Evolutionary conservation across 139 green algal genomes (phyloP).

Genomic region (Asterochloris erici): DNA sequence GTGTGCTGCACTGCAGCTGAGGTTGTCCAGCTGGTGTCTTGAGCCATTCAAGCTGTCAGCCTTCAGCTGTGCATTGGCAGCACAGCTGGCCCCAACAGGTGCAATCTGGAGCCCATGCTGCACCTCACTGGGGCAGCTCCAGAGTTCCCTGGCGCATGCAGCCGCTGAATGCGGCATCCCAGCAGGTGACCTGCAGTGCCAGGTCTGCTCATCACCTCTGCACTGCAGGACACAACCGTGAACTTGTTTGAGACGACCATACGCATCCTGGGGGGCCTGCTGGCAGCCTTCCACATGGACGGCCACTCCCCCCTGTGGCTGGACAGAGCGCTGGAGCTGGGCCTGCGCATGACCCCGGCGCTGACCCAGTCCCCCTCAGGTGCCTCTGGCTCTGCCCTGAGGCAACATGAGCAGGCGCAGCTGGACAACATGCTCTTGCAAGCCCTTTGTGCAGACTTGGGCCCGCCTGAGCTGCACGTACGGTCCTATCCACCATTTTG

Average conservation of each 20-base stretch:
- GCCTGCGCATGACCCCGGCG: slow-evolving; percentile 35
- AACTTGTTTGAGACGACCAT: slow-evolving; percentile 96
- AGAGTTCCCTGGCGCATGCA: slow-evolving; percentile 28
- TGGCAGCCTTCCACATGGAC: slow-evolving; percentile 62
- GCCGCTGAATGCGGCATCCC: background rate
- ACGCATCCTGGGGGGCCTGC: slow-evolving; percentile 83
- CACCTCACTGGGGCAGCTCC: slow-evolving; percentile 28
- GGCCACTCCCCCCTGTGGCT: too few species aligned
- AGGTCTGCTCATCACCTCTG: background rate
- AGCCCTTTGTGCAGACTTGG: too few species aligned
- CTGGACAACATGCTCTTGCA: too few species aligned
- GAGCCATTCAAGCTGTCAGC: too few species aligned
- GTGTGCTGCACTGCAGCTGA: too few species aligned
- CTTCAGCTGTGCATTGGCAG: too few species aligned
- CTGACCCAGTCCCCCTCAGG: slow-evolving; percentile 37
- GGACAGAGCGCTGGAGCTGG: slow-evolving; percentile 22
- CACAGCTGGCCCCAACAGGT: too few species aligned
- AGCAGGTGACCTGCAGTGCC: background rate
- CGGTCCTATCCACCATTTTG: background rate
- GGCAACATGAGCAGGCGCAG: too few species aligned
- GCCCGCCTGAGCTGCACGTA: background rate
- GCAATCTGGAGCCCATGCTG: too few species aligned
- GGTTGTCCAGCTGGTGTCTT: too few species aligned
- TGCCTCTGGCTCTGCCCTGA: background rate
- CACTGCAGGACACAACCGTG: slow-evolving; percentile 29